Evolutionary conservation across 2,329 filamentous ascomycete species (phyloP).

Genomic region (Fonsecaea multimorphosa): DNA sequence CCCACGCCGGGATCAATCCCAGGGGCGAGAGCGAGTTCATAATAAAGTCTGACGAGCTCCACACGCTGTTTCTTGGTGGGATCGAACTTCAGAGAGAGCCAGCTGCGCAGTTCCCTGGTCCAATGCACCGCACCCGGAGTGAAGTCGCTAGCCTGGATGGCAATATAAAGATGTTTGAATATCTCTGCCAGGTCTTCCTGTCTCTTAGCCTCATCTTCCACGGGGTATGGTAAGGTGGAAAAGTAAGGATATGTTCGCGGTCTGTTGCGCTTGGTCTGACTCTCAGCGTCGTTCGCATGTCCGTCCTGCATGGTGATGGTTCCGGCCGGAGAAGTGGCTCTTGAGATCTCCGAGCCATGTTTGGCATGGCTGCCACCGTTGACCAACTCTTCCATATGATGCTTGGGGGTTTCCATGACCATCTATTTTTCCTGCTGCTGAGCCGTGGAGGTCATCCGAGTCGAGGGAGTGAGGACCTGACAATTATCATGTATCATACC

Average conservation of each 20-base stretch:
- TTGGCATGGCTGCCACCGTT: constrained; percentile 26
- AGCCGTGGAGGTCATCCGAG: constrained; percentile 10
- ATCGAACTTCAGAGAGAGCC: constrained; percentile 97
- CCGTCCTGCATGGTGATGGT: constrained; percentile 57
- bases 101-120: constrained; percentile 93
- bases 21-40: constrained; percentile 87
- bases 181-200: constrained; percentile 84
- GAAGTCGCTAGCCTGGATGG: constrained; percentile 91
- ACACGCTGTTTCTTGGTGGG: constrained; percentile 83
- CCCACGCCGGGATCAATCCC: constrained; percentile 81
- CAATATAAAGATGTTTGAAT: constrained; percentile 89
- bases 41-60: constrained; percentile 87
- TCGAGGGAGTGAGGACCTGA: not conserved
- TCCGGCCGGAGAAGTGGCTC: constrained; percentile 81
- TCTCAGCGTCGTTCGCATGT: constrained; percentile 53
- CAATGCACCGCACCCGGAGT: constrained; percentile 92
- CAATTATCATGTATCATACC: constrained; percentile 22
- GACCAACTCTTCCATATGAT: constrained; percentile 28
- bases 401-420: constrained; percentile 33
- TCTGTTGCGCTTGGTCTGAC: constrained; percentile 70
- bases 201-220: constrained; percentile 79
- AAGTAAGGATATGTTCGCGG: constrained; percentile 94
- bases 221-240: constrained; percentile 82
- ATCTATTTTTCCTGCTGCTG: constrained; percentile 6
- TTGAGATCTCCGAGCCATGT: constrained; percentile 66